These are phyloP conservation scores for Fusarium subtropicale DNA, from an alignment of 2,329 filamentous ascomycete species.

Conservation along the genomic window DNA sequence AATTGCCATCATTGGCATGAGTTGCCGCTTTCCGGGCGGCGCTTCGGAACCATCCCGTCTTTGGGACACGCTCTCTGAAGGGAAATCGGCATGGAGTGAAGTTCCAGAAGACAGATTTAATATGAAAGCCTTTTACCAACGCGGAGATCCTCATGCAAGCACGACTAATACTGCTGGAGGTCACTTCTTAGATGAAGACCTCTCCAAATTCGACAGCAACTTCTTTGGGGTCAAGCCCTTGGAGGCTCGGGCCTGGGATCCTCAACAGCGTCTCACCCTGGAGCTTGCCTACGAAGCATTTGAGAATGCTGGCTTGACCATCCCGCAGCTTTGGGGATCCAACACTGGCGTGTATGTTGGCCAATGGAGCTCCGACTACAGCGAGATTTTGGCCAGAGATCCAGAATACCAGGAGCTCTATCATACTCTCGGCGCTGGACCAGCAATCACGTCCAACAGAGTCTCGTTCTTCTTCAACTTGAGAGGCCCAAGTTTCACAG, in stretches of 20 bases:
- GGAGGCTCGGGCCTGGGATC: constrained; percentile 42
- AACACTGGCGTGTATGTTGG: constrained; percentile 50
- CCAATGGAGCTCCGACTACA: constrained; percentile 44
- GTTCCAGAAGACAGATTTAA: constrained; percentile 3
- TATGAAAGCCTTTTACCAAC: constrained; percentile 4
- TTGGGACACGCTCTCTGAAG: constrained; percentile 4
- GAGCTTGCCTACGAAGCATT: constrained; percentile 47
- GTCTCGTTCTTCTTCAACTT: constrained; percentile 63
- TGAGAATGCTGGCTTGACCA: constrained; percentile 50
- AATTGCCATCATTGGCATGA: constrained; percentile 11
- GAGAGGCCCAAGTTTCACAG: constrained; percentile 58
- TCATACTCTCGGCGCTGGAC: constrained; percentile 57
- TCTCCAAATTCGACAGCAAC: constrained; percentile 1
- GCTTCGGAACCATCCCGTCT: constrained; percentile 5
- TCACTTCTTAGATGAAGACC: constrained; percentile 4
- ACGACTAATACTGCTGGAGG: constrained; percentile 5
- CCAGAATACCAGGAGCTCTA: constrained; percentile 60
- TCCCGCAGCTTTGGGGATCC: constrained; percentile 44
- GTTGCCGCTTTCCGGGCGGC: constrained; percentile 2
- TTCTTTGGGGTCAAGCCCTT: constrained; percentile 10
- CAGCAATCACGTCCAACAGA: constrained; percentile 59
- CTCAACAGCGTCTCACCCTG: constrained; percentile 46
- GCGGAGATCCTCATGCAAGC: constrained; percentile 1
- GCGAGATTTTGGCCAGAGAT: constrained; percentile 41
- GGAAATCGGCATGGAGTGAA: constrained; percentile 1